Evolutionary conservation across 2,329 filamentous ascomycete genomes (phyloP), one percentile per base, ranked within the genome.

Genomic region (Clonostachys chloroleuca): DNA sequence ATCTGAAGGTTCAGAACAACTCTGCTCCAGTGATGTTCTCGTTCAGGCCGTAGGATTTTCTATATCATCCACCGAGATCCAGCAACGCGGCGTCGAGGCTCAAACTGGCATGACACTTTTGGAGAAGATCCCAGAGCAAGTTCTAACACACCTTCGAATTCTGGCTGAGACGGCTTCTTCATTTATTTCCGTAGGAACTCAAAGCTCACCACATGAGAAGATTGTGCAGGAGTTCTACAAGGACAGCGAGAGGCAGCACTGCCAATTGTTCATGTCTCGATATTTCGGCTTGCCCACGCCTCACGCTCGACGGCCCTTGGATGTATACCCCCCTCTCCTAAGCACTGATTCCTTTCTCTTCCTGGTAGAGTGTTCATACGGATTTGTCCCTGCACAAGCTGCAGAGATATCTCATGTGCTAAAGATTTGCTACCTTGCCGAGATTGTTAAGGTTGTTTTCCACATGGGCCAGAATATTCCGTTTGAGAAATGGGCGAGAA

Each of bases 61-160:
- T 1, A 91, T 99, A 49, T 86, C 91, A 9, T 84, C 91, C 0
- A 84, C 89, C 5, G 94, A 99, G 67, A 96, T 97, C 54, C 86
- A 92, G 52, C 91, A 96, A 63, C 86, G 94, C 56, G 94, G 94
- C 7, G 75, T 90, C 5, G 87, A 89, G 56, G 83, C 84, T 18
- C 81, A 87, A 53, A 78, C 81, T 42, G 86, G 88, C 46, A 77
- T 83, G 64, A 92, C 87, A 6, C 70, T 97, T 42, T 67, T 97
- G 17, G 87, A 92, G 54, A 91, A 86, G 58, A 86, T 97, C 45
- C 86, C 94, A 1, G 87, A 92, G 48, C 84, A 95, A 62, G 79
- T 82, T 2, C 72, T 99, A 50, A 94, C 89, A 2, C 91, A 97
- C 62, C 75, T 99, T 30, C 87, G 92, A 43, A 85, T 97, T 30